phyloP scores from a whole-genome alignment of 73 alveolate species.

The Paramecium sexaurelia region DNA sequence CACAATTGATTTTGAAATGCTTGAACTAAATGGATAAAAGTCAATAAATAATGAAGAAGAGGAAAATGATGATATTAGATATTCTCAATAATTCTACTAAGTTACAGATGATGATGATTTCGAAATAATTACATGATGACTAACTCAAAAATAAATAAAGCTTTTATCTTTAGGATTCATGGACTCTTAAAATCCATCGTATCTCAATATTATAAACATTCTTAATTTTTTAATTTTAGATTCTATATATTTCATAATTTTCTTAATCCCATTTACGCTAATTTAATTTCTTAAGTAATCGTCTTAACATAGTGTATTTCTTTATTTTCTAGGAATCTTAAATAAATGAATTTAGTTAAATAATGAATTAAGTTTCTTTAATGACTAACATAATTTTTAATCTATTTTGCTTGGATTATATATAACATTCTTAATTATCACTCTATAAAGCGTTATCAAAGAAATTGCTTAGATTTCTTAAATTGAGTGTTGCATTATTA shows the following conservation, averaged over 20 bases:
- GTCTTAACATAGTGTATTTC: background rate
- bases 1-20: background rate
- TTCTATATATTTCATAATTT: slow-evolving; percentile 45
- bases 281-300: slow-evolving; percentile 32
- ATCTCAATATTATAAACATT: slow-evolving; percentile 23
- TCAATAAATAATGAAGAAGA: background rate
- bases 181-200: slow-evolving; percentile 29
- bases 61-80: background rate
- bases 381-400: slow-evolving; percentile 55
- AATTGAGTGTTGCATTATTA: slow-evolving; percentile 18
- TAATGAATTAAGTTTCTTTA: slow-evolving; percentile 39
- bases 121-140: background rate
- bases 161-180: slow-evolving; percentile 63
- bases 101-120: slow-evolving; percentile 9
- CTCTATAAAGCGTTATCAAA: slow-evolving; percentile 50
- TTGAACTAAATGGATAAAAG: background rate
- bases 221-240: slow-evolving; percentile 37
- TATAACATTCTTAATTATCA: slow-evolving; percentile 53
- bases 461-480: slow-evolving; percentile 18
- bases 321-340: slow-evolving; percentile 43
- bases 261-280: slow-evolving; percentile 60
- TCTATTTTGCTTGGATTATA: slow-evolving; percentile 64
- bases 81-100: background rate
- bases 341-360: background rate
- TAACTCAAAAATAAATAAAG: slow-evolving; percentile 61